Evolutionary conservation across 2,329 filamentous ascomycete species (phyloP), one percentile per base, ranked within the genome.

Genomic region (Fusarium subtropicale): DNA sequence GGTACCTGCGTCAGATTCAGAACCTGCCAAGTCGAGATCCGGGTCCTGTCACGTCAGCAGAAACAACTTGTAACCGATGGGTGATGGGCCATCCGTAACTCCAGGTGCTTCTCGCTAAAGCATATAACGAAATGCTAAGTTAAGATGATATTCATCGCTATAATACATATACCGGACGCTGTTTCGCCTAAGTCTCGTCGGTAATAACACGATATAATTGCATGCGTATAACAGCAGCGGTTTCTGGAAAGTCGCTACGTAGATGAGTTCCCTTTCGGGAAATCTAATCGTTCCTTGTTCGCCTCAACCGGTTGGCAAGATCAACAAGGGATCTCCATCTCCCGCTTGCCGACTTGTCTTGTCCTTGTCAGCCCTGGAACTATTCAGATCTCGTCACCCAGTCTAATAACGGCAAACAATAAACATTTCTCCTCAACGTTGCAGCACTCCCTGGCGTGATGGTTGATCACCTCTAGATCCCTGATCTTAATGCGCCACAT

Each of bases 1-100:
- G 66, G 62, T 70, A 68, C 67, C 66, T 69, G 66, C 64, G 39
- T 69, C 66, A 56, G 24, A 46, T 52, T 56, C 53, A 42, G 34
- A 45, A 24, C 31, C 44, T 31, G 48, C 62, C 58, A 58, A 53
- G 51, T 61, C 22, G 24, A 51, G 60, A 62, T 60, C 33, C 60
- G 52, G 60, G 39, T 30, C 13, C 39, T 57, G 51, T 66, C 61
- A 65, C 58, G 54, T 60, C 65, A 54, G 62, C 57, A 45, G 57
- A 64, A 66, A 57, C 56, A 66, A 55, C 42, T 42, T 52, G 61
- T 54, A 54, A 48, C 50, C 52, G 61, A 57, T 39, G 45, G 45
- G 48, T 47, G 45, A 48, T 41, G 22, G 28, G n/a, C 34, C 33
- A 30, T 30, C 20, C 42, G 36, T 53, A 41, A 68, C 39, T 45